phyloP scores from a whole-genome alignment of 2,329 filamentous ascomycete genomes.

The Xylariaceae sp. region DNA sequence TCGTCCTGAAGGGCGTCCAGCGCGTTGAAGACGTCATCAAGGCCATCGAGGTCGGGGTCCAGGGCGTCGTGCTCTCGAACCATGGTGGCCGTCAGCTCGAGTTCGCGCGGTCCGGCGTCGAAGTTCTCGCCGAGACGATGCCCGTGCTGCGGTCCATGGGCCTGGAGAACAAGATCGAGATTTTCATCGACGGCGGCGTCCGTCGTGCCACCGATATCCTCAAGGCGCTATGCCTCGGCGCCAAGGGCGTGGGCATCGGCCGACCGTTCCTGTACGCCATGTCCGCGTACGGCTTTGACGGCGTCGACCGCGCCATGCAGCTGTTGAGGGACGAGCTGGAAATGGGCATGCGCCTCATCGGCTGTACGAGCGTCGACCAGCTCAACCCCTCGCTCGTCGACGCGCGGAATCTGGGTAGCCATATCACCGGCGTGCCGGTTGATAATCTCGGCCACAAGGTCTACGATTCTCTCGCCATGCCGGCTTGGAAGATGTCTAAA shows the following conservation, averaged over 20 bases:
- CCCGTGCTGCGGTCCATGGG: constrained; percentile 72
- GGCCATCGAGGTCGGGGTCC: constrained; percentile 75
- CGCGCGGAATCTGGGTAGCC: constrained; percentile 59
- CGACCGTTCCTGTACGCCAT: constrained; percentile 95
- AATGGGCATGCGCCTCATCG: constrained; percentile 97
- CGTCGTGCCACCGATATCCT: constrained; percentile 89
- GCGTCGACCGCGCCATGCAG: constrained; percentile 90
- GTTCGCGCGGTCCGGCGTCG: constrained; percentile 81
- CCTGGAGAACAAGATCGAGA: constrained; percentile 72
- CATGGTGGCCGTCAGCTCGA: constrained; percentile 94
- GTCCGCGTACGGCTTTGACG: constrained; percentile 81
- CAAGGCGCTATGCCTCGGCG: constrained; percentile 90
- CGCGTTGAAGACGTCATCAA: constrained; percentile 89
- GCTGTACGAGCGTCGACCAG: constrained; percentile 68
- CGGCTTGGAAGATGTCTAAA: constrained; percentile 46
- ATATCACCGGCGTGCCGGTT: constrained; percentile 45
- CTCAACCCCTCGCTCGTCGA: constrained; percentile 80
- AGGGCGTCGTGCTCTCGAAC: constrained; percentile 91
- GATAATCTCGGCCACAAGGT: constrained; percentile 47
- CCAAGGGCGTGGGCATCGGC: constrained; percentile 88
- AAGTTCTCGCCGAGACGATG: constrained; percentile 91
- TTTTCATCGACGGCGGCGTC: constrained; percentile 88
- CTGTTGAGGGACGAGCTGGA: constrained; percentile 94
- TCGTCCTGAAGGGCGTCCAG: constrained; percentile 94
- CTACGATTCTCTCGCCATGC: constrained; percentile 52